Evolutionary conservation across 164 flowering plant species (phyloP).

Genomic region (Stephania japonica): DNA sequence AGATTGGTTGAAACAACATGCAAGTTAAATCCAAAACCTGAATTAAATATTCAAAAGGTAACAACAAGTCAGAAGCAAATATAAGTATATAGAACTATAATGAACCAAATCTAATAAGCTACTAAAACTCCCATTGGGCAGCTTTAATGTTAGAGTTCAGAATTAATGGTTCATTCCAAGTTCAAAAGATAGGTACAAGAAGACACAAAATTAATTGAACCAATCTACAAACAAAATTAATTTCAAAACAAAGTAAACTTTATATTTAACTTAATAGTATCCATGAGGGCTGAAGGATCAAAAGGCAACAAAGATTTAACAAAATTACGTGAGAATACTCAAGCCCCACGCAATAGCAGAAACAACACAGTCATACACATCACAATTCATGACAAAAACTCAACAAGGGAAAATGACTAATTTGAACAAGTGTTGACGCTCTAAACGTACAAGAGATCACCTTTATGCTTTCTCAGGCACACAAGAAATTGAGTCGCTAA

Average conservation of each 20-base stretch:
- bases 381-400: not conserved
- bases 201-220: not conserved
- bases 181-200: not conserved
- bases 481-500: no score
- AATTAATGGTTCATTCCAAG: not conserved
- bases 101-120: not conserved
- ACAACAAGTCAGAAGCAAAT: not conserved
- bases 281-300: slow-evolving; percentile 24
- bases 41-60: not conserved
- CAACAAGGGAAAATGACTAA: not conserved
- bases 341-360: slow-evolving; percentile 17
- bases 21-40: not conserved
- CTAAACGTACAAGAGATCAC: not conserved
- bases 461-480: no score
- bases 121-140: not conserved
- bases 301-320: slow-evolving; percentile 14
- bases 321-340: slow-evolving; percentile 18
- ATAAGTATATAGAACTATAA: not conserved
- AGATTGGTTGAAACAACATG: slow-evolving; percentile 1
- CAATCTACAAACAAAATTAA: no score
- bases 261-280: slow-evolving; percentile 15
- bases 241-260: no score
- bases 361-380: slow-evolving; percentile 7
- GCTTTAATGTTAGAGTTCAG: not conserved
- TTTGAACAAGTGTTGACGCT: not conserved